Percentiles rank a stretch among this genome's conserved stretches.
phyloP scores from a whole-genome alignment of 2,329 filamentous ascomycete genomes.

The Penicillium sp. region DNA sequence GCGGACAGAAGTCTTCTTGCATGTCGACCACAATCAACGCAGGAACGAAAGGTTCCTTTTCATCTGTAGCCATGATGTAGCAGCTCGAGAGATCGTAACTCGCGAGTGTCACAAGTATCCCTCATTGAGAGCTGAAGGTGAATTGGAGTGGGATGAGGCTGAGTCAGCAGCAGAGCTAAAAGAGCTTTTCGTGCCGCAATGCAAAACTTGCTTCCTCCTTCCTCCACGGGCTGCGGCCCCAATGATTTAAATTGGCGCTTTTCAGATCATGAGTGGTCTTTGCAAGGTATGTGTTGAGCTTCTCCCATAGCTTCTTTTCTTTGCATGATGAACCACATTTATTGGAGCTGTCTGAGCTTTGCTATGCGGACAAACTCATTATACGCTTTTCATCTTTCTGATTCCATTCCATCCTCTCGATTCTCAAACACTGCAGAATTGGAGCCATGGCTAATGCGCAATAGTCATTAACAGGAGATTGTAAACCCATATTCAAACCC shows the following conservation, averaged over 20 bases:
- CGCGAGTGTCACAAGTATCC: too few relatives aligned
- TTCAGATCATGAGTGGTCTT: slow-evolving; percentile 27
- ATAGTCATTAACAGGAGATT: slow-evolving; percentile 30
- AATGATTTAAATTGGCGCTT: slow-evolving; percentile 13
- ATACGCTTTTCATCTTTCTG: slow-evolving; percentile 47
- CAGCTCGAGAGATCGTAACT: too few relatives aligned
- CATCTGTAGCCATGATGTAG: not conserved
- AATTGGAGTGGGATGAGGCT: too few relatives aligned
- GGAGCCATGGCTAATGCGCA: slow-evolving; percentile 21
- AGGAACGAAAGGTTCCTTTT: slow-evolving; percentile 30
- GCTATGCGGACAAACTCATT: slow-evolving; percentile 56
- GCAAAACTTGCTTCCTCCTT: slow-evolving; percentile 10
- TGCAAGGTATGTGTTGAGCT: slow-evolving; percentile 27
- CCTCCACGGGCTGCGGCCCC: slow-evolving; percentile 31
- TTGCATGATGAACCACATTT: slow-evolving; percentile 54
- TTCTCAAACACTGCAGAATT: slow-evolving; percentile 1
- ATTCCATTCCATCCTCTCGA: slow-evolving; percentile 11
- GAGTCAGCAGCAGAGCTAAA: slow-evolving; percentile 17
- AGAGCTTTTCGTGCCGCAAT: slow-evolving; percentile 2
- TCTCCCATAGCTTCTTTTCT: slow-evolving; percentile 1
- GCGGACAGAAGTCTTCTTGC: slow-evolving; percentile 92
- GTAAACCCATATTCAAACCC: slow-evolving; percentile 33
- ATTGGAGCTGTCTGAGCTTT: slow-evolving; percentile 73
- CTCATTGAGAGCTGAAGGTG: too few relatives aligned
- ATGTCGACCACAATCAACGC: slow-evolving; percentile 76